Base-by-base conservation (phyloP, 805 yeast species). In the Nakazawaea holstii region DNA sequence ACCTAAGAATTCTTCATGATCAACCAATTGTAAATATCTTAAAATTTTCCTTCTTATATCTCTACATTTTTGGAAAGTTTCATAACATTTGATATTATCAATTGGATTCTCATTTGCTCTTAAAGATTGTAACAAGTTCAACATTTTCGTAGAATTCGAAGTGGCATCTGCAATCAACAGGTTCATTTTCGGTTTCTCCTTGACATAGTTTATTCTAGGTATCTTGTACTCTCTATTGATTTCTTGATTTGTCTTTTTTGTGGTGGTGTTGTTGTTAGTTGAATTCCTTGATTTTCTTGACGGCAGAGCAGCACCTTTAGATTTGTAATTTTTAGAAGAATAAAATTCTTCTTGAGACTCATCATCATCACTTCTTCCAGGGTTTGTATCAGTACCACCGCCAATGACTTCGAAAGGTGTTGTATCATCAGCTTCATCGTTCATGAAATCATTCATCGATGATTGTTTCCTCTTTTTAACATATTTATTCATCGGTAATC, bases 1-100 rank as follows among this genome's bases (percentile, higher is more conserved):
- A n/a, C 97, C 98, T 52, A 94, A 66, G 52, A 81, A 85, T 58
- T 88, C 96, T 53, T 91, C 97, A 49, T 81, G 82, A 38, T 87
- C 85, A 36, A 90, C 88, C 44, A 79, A 72, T 65, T 94, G 98
- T 54, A 94, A 73, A 61, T 90, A 90, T 52, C 89, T 70, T 53
- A 94, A 70, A 13, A 94, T 80, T 56, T 80, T 82, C 50, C 96
- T 75, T 61, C 99, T 79, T 45, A 86, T 76, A 7, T 76, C 68
- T 51, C 92, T 77, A 56, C 95, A 86, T 62, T 80, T 74, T 49
- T 87, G 84, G 59, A 92, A 92, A 46, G 79, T 77, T 27, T 69
- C 69, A n/a, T 80, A 74, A 9, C 85, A 80, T 43, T 72, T 73
- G 17, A 69, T 65, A 53, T 86, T 80, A 46, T 87, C 90, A 43